These are phyloP conservation scores for Pyrus hybrid DNA, from an alignment of 331 rosid species.

Conservation along the genomic window DNA sequence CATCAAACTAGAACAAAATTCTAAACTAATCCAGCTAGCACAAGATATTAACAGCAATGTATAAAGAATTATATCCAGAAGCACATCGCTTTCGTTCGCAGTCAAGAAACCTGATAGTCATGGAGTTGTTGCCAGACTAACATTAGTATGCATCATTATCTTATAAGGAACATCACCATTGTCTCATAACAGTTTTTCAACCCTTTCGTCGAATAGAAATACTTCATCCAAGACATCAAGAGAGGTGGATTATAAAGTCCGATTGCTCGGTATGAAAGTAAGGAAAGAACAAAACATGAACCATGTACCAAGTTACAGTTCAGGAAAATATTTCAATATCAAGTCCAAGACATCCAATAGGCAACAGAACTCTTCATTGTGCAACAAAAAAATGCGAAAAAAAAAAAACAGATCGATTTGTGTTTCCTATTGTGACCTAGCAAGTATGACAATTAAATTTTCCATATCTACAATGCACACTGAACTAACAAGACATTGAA, in stretches of 20 bases:
- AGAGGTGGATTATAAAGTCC: too few relatives aligned
- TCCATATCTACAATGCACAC: conserved; percentile 57
- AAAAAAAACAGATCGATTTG: conserved; percentile 15
- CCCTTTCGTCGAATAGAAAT: too few relatives aligned
- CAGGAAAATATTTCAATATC: background rate
- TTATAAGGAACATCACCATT: background rate
- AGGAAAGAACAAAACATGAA: background rate
- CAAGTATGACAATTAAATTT: conserved; percentile 25
- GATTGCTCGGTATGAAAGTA: background rate
- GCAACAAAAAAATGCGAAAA: background rate
- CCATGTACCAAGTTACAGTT: background rate
- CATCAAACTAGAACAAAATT: conserved; percentile 7
- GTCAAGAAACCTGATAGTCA: background rate
- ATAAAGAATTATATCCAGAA: background rate
- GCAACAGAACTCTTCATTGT: background rate
- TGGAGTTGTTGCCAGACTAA: background rate
- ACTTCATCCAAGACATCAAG: too few relatives aligned
- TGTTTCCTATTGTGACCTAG: conserved; percentile 23
- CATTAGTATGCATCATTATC: background rate
- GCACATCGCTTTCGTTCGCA: background rate
- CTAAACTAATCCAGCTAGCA: background rate
- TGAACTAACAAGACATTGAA: conserved; percentile 24
- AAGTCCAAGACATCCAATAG: background rate
- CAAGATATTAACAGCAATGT: background rate
- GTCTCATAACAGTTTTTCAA: background rate